A percentile compares a stretch with the other conserved stretches of the same genome.
Conservation (phyloP, 202 grass and related monocot species). For the Zizania palustris region DNA sequence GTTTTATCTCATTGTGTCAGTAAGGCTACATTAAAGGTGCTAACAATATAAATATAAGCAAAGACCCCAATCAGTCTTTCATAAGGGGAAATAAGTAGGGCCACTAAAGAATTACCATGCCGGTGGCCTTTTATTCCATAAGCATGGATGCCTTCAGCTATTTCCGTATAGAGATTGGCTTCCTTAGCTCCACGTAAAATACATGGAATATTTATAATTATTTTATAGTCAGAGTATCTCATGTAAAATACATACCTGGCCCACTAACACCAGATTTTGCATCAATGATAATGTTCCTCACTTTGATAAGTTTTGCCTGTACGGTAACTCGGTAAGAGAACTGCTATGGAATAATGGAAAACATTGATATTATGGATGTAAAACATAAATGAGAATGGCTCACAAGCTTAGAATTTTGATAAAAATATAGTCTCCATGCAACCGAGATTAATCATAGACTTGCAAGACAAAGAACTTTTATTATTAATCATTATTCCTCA, state of each 20-base stretch:
- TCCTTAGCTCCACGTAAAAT: slow-evolving; percentile 99
- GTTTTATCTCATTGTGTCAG: slow-evolving; percentile 35
- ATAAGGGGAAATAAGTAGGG: neutral
- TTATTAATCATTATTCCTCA: slow-evolving; percentile 26
- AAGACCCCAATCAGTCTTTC: slow-evolving; percentile 1
- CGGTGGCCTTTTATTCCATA: slow-evolving; percentile 94
- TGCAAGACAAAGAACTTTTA: slow-evolving; percentile 22
- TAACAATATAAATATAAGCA: slow-evolving; percentile 18
- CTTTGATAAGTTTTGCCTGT: slow-evolving; percentile 76
- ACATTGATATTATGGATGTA: slow-evolving; percentile 30
- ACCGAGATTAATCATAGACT: too few species aligned
- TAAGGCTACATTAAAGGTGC: slow-evolving; percentile 19
- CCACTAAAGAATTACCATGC: slow-evolving; percentile 58
- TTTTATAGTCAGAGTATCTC: neutral
- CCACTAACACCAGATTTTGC: slow-evolving; percentile 96
- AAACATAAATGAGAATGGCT: neutral
- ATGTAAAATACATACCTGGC: slow-evolving; percentile 59
- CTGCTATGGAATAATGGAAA: slow-evolving; percentile 44
- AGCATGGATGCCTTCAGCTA: slow-evolving; percentile 89
- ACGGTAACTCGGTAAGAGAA: slow-evolving; percentile 23
- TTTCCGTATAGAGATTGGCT: slow-evolving; percentile 97
- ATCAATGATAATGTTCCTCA: slow-evolving; percentile 96
- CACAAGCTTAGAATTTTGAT: slow-evolving; percentile 9
- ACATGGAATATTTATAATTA: too few species aligned
- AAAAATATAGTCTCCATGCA: neutral